Conservation (phyloP, 139 green algal species). For the Chlorokybus atmophyticus region DNA sequence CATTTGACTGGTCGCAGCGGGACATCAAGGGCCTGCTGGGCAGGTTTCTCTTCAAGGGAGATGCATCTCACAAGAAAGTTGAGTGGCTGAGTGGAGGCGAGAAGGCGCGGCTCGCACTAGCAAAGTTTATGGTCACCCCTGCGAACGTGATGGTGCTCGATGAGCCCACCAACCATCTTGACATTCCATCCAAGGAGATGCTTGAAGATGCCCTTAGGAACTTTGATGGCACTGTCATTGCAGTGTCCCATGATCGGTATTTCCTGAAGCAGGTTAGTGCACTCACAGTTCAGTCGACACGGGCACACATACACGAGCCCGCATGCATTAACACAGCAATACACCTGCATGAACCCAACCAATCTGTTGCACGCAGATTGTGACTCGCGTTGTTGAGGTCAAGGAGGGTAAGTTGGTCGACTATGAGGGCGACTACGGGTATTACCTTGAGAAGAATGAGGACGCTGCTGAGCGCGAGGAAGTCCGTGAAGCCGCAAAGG, state of each 20-base stretch:
- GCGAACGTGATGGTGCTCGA: constrained; percentile 84
- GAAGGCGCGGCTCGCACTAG: constrained; percentile 87
- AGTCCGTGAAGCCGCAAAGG: constrained; percentile 9
- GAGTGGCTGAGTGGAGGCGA: constrained; percentile 63
- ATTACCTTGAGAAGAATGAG: constrained; percentile 79
- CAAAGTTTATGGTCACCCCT: constrained; percentile 97
- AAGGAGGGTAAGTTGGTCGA: constrained; percentile 60
- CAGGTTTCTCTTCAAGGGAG: constrained; percentile 62
- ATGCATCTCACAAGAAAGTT: constrained; percentile 80
- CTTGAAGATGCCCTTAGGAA: constrained; percentile 60
- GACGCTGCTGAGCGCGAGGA: constrained; percentile 49
- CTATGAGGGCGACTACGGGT: constrained; percentile 85
- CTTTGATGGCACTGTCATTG: constrained; percentile 88
- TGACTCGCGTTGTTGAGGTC: constrained; percentile 76
- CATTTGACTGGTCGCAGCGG: constrained; percentile 65
- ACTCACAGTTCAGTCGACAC: no score
- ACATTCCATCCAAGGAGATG: constrained; percentile 96
- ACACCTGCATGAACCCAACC: background rate
- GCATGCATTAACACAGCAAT: background rate
- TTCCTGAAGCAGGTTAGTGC: constrained; percentile 84
- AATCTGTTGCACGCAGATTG: no score
- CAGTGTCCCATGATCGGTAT: constrained; percentile 93
- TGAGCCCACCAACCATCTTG: constrained; percentile 97
- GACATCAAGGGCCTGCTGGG: constrained; percentile 67
- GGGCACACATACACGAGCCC: background rate